These are phyloP conservation scores for Plicaturopsis crispa DNA, from an alignment of 768 basidiomycete species.

Conservation along the genomic window DNA sequence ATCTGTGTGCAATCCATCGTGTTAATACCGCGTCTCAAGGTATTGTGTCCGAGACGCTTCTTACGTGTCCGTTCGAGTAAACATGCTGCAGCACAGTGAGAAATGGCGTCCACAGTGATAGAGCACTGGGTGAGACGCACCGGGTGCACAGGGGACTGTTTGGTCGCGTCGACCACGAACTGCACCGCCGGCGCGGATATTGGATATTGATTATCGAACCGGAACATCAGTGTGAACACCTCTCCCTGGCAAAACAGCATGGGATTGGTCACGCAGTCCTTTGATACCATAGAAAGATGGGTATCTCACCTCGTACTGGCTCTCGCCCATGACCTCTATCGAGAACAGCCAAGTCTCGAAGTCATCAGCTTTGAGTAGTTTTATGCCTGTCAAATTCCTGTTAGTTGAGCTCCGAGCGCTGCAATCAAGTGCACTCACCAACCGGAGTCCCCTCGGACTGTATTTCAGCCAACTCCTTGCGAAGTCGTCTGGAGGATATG, in stretches of 20 bases:
- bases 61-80: slow-evolving; percentile 82
- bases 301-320: slow-evolving; percentile 55
- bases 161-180: slow-evolving; percentile 62
- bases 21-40: slow-evolving; percentile 4
- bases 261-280: neutral
- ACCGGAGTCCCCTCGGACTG: slow-evolving; percentile 58
- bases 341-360: slow-evolving; percentile 72
- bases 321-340: slow-evolving; percentile 81
- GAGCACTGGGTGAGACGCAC: slow-evolving; percentile 32
- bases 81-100: slow-evolving; percentile 50
- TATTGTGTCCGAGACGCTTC: slow-evolving; percentile 13
- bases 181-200: slow-evolving; percentile 86
- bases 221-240: slow-evolving; percentile 70
- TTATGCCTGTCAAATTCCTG: slow-evolving; percentile 48
- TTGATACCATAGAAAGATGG: neutral
- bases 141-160: slow-evolving; percentile 71
- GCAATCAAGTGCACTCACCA: slow-evolving; percentile 29
- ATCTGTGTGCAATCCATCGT: slow-evolving; percentile 38
- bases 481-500: slow-evolving; percentile 56
- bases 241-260: slow-evolving; percentile 44
- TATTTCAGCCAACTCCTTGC: slow-evolving; percentile 68
- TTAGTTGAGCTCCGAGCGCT: neutral
- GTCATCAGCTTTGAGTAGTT: slow-evolving; percentile 66
- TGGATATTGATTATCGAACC: slow-evolving; percentile 77
- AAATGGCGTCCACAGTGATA: slow-evolving; percentile 6